phyloP scores from a whole-genome alignment of 768 basidiomycete genomes.

The Ramaria sp. region DNA sequence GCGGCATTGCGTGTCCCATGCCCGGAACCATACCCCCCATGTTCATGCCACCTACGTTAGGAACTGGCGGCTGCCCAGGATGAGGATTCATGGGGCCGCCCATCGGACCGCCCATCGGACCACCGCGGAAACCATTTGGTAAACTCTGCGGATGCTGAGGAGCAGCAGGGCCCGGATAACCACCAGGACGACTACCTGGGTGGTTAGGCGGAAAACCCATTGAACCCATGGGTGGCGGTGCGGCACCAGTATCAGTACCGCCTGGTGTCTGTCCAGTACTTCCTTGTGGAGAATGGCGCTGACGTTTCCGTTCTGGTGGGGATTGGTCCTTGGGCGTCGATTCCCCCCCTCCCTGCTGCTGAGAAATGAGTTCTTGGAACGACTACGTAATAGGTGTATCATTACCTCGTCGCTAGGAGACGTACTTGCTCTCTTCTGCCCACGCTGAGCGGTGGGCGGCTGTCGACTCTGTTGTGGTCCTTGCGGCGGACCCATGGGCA shows the following conservation, averaged over 20 bases:
- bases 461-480: slow-evolving; percentile 17
- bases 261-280: slow-evolving; percentile 22
- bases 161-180: slow-evolving; percentile 22
- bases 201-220: slow-evolving; percentile 24
- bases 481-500: slow-evolving; percentile 10
- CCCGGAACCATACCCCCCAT: slow-evolving; percentile 22
- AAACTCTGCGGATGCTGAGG: slow-evolving; percentile 31
- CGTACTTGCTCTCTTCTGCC: slow-evolving; percentile 46
- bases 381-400: not conserved
- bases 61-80: slow-evolving; percentile 15
- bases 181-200: slow-evolving; percentile 22
- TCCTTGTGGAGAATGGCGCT: slow-evolving; percentile 36
- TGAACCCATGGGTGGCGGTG: slow-evolving; percentile 26
- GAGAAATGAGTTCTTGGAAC: slow-evolving; percentile 3
- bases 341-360: slow-evolving; percentile 31
- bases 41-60: slow-evolving; percentile 19
- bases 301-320: slow-evolving; percentile 46
- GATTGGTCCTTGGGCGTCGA: slow-evolving; percentile 40
- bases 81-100: slow-evolving; percentile 27
- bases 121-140: slow-evolving; percentile 25
- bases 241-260: not conserved
- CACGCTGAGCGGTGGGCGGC: slow-evolving; percentile 19
- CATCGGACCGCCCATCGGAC: slow-evolving; percentile 25
- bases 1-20: slow-evolving; percentile 17
- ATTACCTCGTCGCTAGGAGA: slow-evolving; percentile 53